Conservation (phyloP, 768 basidiomycete species). For the Mycena sanguinolenta region DNA sequence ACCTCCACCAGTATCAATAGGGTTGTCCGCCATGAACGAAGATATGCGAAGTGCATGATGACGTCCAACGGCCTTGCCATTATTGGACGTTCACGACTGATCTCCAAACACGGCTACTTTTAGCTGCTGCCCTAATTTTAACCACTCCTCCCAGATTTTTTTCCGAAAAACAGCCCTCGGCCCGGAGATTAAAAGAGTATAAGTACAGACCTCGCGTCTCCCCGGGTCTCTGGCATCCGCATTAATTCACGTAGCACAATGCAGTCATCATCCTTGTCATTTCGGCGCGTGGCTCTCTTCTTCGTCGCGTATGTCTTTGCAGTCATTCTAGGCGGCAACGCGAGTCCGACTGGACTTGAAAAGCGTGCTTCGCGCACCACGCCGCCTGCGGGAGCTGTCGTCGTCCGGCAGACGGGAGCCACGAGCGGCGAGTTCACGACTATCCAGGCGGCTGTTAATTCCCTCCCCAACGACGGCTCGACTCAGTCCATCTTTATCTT, state of each 20-base stretch:
- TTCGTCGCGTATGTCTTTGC: conserved; percentile 5
- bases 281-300: conserved; percentile 14
- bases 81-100: too few relatives aligned
- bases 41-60: too few relatives aligned
- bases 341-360: conserved; percentile 9
- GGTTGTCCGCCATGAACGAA: not conserved
- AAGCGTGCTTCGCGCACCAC: conserved; percentile 15
- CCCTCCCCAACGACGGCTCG: conserved; percentile 11
- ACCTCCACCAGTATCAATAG: too few relatives aligned
- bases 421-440: conserved; percentile 15
- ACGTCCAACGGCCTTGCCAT: too few relatives aligned
- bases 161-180: conserved; percentile 17
- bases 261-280: conserved; percentile 3
- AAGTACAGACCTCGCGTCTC: not conserved
- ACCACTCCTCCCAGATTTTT: too few relatives aligned
- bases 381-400: conserved; percentile 8
- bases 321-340: not conserved
- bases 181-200: not conserved
- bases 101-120: not conserved
- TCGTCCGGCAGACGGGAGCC: conserved; percentile 12
- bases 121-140: too few relatives aligned
- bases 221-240: not conserved
- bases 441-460: conserved; percentile 15
- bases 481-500: conserved; percentile 17
- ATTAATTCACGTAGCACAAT: not conserved